phyloP scores from a whole-genome alignment of 257 asterid genomes.

The Paraleonurus japonicus region DNA sequence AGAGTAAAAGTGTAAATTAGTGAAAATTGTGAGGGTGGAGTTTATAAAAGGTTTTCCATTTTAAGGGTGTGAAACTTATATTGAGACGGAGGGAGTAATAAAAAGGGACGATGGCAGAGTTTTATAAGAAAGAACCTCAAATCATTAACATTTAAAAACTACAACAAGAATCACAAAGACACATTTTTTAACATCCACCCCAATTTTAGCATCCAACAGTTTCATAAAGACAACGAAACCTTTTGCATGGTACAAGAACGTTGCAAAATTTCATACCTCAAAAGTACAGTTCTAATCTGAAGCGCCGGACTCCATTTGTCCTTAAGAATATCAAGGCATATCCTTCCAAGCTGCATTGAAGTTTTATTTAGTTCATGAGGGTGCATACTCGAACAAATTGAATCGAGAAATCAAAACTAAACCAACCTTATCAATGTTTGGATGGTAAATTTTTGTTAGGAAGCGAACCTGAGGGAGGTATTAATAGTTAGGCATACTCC shows the following conservation, averaged over 20 bases:
- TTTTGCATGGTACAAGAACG: neutral
- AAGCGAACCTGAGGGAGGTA: slow-evolving; percentile 78
- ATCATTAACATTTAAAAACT: neutral
- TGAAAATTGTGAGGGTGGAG: no score
- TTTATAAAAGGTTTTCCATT: no score
- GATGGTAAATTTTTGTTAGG: slow-evolving; percentile 98
- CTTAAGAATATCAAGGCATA: slow-evolving; percentile 95
- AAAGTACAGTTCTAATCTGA: slow-evolving; percentile 95
- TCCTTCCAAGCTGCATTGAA: slow-evolving; percentile 89
- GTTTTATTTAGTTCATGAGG: slow-evolving; percentile 4
- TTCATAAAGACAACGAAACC: no score
- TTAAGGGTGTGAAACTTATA: no score
- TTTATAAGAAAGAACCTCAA: no score
- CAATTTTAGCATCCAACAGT: no score
- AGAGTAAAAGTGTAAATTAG: no score
- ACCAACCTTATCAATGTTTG: slow-evolving; percentile 95
- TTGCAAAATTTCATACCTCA: slow-evolving; percentile 53
- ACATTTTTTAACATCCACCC: neutral
- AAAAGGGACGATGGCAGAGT: neutral
- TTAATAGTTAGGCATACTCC: slow-evolving; percentile 25
- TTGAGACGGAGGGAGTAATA: no score
- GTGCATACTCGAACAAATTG: neutral
- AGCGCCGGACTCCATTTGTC: slow-evolving; percentile 99
- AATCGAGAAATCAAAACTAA: slow-evolving; percentile 9
- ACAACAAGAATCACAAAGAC: neutral